A percentile compares a stretch with the other conserved stretches of the same genome.
Evolutionary conservation across 2,329 filamentous ascomycete species (phyloP).

Genomic region (Lasiodiplodia hormozganensis): DNA sequence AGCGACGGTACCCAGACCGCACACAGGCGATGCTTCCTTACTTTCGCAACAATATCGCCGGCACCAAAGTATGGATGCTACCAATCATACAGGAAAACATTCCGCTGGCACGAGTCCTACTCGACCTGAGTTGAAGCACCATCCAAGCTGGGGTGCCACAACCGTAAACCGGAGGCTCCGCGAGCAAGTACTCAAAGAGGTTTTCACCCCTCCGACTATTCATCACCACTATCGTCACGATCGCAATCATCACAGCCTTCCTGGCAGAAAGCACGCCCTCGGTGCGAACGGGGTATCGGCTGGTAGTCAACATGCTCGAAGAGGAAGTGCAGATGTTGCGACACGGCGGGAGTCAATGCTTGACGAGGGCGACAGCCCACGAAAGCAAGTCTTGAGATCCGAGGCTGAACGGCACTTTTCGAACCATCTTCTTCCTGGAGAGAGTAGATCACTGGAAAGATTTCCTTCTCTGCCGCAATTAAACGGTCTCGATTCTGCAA

Average conservation of each 20-base stretch:
- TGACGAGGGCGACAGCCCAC: constrained; percentile 33
- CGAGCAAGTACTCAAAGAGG: constrained; percentile 91
- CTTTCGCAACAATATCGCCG: constrained; percentile 44
- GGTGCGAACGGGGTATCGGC: not conserved
- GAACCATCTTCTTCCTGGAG: constrained; percentile 3
- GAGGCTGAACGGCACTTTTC: constrained; percentile 43
- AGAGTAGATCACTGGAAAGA: constrained; percentile 26
- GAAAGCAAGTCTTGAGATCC: constrained; percentile 52
- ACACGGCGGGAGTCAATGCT: not conserved
- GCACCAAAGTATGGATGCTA: constrained; percentile 44
- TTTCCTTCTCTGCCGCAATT: constrained; percentile 28
- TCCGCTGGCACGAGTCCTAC: constrained; percentile 35
- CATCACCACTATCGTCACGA: constrained; percentile 74
- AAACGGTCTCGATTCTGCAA: constrained; percentile 37
- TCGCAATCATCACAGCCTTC: constrained; percentile 37
- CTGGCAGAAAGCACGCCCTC: constrained; percentile 20
- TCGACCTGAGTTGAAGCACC: constrained; percentile 55
- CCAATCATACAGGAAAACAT: constrained; percentile 27
- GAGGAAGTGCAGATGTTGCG: constrained; percentile 48
- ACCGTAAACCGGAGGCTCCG: constrained; percentile 87
- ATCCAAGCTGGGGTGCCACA: constrained; percentile 82
- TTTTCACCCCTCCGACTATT: constrained; percentile 84
- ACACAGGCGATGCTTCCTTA: constrained; percentile 38
- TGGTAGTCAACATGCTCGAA: constrained; percentile 39
- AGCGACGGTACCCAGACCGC: constrained; percentile 41